These are phyloP conservation scores for Oryza coarctata DNA, from an alignment of 176 grass and related monocot species.

Conservation along the genomic window DNA sequence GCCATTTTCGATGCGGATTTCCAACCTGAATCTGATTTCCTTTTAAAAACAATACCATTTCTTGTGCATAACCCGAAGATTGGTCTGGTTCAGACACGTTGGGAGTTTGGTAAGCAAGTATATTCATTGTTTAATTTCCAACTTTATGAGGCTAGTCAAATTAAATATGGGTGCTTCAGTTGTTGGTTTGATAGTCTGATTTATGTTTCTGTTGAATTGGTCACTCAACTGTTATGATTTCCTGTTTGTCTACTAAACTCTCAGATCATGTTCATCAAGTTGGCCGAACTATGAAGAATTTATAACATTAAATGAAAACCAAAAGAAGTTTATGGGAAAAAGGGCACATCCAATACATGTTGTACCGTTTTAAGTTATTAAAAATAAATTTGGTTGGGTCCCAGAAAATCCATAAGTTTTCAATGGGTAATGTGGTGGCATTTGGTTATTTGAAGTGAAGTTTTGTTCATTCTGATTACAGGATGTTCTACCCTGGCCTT, in stretches of 20 bases:
- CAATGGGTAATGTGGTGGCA: background rate
- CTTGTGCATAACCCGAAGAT: constrained; percentile 65
- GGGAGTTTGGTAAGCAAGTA: constrained; percentile 65
- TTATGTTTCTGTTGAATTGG: background rate
- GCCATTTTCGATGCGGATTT: constrained; percentile 86
- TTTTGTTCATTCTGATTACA: constrained; percentile 37
- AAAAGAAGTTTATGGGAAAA: background rate
- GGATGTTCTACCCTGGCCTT: constrained; percentile 46
- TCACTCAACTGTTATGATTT: background rate
- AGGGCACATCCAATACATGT: background rate
- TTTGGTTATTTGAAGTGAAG: constrained; percentile 32
- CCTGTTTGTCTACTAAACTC: background rate
- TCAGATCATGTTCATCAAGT: background rate
- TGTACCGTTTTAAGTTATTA: background rate
- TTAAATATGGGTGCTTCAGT: background rate
- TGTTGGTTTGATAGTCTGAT: background rate
- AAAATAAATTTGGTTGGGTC: background rate
- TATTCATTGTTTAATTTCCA: background rate
- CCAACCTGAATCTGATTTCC: constrained; percentile 67
- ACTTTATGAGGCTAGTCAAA: background rate
- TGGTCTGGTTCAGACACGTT: constrained; percentile 69
- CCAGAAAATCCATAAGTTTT: background rate
- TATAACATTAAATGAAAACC: background rate
- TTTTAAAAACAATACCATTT: constrained; percentile 72
- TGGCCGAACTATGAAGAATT: background rate